Evolutionary conservation across 1,139 yeast species (phyloP).

Genomic region (Suhomyces kunorum): DNA sequence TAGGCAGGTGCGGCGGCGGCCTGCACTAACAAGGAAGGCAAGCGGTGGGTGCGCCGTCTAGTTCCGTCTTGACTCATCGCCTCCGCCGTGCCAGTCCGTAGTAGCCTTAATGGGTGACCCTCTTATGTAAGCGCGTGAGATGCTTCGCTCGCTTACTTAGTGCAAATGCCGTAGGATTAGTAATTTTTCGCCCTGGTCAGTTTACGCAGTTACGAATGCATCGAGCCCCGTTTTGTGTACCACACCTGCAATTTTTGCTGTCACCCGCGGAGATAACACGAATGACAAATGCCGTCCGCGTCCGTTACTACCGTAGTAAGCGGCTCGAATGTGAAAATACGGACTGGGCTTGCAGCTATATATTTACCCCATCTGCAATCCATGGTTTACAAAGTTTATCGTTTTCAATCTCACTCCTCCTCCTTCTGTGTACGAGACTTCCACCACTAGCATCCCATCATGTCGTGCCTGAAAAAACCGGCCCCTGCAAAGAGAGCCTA

Average conservation of each 20-base stretch:
- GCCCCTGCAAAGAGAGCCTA: background rate
- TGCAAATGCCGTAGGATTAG: background rate
- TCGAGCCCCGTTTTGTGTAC: background rate
- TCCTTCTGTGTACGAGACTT: background rate
- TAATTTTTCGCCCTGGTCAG: background rate
- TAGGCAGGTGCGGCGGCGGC: too few species aligned
- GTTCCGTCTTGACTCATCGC: too few species aligned
- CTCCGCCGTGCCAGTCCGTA: too few species aligned
- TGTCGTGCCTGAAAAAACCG: constrained; percentile 1
- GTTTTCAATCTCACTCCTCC: too few species aligned
- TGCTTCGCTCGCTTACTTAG: background rate
- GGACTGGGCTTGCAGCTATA: background rate
- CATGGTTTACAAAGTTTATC: too few species aligned
- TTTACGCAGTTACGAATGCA: constrained; percentile 1
- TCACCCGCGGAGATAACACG: constrained; percentile 6
- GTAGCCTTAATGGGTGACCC: too few species aligned
- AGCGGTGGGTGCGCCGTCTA: too few species aligned
- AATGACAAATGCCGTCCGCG: constrained; percentile 3
- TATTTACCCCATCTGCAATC: background rate
- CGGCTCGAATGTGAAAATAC: background rate
- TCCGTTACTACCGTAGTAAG: constrained; percentile 1
- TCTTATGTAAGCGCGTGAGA: too few species aligned
- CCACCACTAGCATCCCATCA: background rate
- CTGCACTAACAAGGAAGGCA: too few species aligned
- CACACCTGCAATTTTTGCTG: constrained; percentile 4